Evolutionary conservation across 2,329 filamentous ascomycete genomes (phyloP).

Genomic region (Didymella sp.): DNA sequence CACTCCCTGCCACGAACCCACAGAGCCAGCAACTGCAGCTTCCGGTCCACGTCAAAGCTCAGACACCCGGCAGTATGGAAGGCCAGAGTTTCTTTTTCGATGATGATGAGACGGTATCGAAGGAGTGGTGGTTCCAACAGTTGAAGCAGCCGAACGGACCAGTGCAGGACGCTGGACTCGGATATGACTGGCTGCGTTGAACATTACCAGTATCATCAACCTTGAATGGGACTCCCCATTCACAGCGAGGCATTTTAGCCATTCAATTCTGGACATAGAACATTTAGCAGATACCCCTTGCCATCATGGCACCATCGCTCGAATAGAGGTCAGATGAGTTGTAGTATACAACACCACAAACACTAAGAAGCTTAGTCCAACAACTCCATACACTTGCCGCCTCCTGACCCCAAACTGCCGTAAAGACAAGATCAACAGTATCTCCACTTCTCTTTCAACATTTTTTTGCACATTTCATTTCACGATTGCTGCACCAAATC

Average conservation of each 20-base stretch:
- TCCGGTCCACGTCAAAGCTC: slow-evolving; percentile 38
- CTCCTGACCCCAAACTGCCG: not conserved
- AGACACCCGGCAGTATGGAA: slow-evolving; percentile 44
- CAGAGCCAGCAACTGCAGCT: slow-evolving; percentile 31
- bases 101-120: slow-evolving; percentile 47
- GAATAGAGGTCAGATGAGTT: slow-evolving; percentile 33
- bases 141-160: slow-evolving; percentile 46
- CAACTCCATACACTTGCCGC: not conserved
- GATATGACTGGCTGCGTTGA: slow-evolving; percentile 48
- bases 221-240: slow-evolving; percentile 25
- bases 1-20: slow-evolving; percentile 31
- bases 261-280: slow-evolving; percentile 22
- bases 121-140: slow-evolving; percentile 53
- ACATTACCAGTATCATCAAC: slow-evolving; percentile 12
- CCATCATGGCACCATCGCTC: slow-evolving; percentile 38
- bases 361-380: slow-evolving; percentile 3
- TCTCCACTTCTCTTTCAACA: slow-evolving; percentile 10
- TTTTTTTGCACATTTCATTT: not conserved
- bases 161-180: slow-evolving; percentile 49
- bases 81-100: slow-evolving; percentile 53
- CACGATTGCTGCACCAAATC: slow-evolving; percentile 1
- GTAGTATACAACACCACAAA: slow-evolving; percentile 9
- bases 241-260: slow-evolving; percentile 44
- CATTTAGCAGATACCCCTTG: slow-evolving; percentile 40
- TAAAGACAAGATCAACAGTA: slow-evolving; percentile 3